Base-by-base conservation (phyloP, 352 stramenopile species). In the Pythium inflatum region DNA sequence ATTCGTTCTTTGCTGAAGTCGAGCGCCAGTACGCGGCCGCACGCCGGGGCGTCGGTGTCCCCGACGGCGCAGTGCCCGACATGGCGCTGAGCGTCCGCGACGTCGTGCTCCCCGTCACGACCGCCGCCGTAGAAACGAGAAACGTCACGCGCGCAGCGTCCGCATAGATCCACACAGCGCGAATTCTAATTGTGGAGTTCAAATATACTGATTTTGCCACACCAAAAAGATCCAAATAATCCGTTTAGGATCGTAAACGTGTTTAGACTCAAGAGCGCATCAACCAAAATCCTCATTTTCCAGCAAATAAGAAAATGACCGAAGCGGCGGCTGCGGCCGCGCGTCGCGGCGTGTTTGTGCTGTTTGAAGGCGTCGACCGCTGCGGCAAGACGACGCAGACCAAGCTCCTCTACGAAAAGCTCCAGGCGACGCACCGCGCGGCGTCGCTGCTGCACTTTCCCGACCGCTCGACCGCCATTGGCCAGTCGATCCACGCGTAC, bases 381-480 rank as follows among this genome's bases (percentile, higher is more conserved):
- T 99, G 97, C 78, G 98, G 98, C 66, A 99, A 99, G 87, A 99
- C 97, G 18, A 99, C 98, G 38, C 98, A 99, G 93, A 97, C 91
- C n/a, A 89, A 89, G 57, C 77, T 94, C 40, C 83, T 98, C 27
- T 83, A 95, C 34, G 74, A 98, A 34, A 54, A 68, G 3, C 69
- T 98, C 8, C 62, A 69, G 16, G 22, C 58, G 0, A 22, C 60
- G 0, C 72, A 74, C 46, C 55, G 70, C 9, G 59, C 73, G 8
- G 68, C 80, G 18, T 64, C 91, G 50, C 73, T 95, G 60, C 72
- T 90, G 71, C 87, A 91, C 74, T 93, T 93, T 56, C 86, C 88
- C 22, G 88, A 97, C 74, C 79, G 90, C 57, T 91, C 78, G 56
- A 97, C 94, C 20, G 76, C 88, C 50, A 98, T 99, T 60, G 98